Evolutionary conservation across 495 filamentous ascomycete genomes (phyloP).

Genomic region (Neurospora tetrasperma): DNA sequence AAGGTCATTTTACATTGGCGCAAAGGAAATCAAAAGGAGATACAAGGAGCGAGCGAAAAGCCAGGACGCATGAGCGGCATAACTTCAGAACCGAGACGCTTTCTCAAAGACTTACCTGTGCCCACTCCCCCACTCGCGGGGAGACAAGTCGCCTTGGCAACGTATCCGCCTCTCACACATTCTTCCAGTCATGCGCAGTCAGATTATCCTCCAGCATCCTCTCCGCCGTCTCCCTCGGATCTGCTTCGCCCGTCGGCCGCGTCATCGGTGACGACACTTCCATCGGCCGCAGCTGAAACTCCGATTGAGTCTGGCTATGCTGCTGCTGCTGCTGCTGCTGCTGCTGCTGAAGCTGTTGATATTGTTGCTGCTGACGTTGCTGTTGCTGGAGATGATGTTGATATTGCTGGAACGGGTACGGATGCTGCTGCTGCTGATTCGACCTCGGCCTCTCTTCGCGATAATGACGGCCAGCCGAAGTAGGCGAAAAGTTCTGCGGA

Average conservation of each 20-base stretch:
- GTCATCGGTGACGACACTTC: not conserved
- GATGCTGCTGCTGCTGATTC: constrained; percentile 11
- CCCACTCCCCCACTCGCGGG: not conserved
- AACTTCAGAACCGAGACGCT: not conserved
- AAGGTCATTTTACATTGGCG: no score
- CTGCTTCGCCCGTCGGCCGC: not conserved
- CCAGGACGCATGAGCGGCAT: not conserved
- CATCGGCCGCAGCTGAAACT: not conserved
- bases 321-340: not conserved
- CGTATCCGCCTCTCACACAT: not conserved
- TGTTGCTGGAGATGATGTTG: constrained; percentile 10
- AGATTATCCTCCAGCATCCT: not conserved
- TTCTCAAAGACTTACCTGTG: not conserved
- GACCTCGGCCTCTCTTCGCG: constrained; percentile 26
- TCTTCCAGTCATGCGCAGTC: not conserved
- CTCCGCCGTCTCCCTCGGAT: not conserved
- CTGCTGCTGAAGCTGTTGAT: constrained; percentile 1
- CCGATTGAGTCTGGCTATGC: not conserved
- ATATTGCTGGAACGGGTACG: constrained; percentile 2
- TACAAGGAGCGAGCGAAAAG: not conserved
- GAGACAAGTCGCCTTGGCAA: no score
- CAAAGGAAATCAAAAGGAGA: not conserved
- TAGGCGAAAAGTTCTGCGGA: constrained; percentile 6
- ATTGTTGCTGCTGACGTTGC: constrained; percentile 1
- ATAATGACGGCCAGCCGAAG: constrained; percentile 20